Base-by-base conservation (phyloP, 2,329 filamentous ascomycete species). In the Juglanconis sp. region DNA sequence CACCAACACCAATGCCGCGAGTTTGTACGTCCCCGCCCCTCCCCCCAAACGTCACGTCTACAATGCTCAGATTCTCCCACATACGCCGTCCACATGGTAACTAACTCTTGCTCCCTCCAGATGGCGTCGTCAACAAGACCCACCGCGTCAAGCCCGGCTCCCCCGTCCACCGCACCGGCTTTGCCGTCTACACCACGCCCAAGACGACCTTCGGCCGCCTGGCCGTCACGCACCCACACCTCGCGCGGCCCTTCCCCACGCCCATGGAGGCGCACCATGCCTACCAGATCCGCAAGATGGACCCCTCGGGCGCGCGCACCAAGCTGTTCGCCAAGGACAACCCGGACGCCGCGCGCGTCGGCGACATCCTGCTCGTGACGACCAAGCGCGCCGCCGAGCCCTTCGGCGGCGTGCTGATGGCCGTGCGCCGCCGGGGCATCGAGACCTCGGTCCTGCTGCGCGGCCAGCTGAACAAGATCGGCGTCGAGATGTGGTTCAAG, bases 401-500 rank as follows among this genome's bases (percentile, higher is more conserved):
- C 6, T 97, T 97, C 72, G 86, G 92, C 1, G 95, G 95, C 46
- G 91, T 95, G 13, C 90, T 91, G 69, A 81, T 99, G 71, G 90
- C 89, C 71, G 93, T 99, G 72, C 90, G 93, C 59, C 84, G 92
- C 57, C 84, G 90, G n/a, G 92, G 92, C 62, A 85, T 95, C 62
- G 94, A 98, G 77, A 96, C 92, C 2, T 90, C 90, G 4, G 88
- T 99, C 58, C 78, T 96, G 62, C 81, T 99, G 62, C 85, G 95
- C 59, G 94, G 94, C 68, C 87, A 96, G 72, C 79, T 99, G 68
- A 93, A 91, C 66, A 86, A 90, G 68, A 86, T 96, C 6, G 91
- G 91, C 63, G 91, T 96, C 62, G 95, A 99, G 83, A 95, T 96
- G 91, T 96, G 92, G 88, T 92, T 90, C 77, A 99, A 99, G 81